phyloP scores from a whole-genome alignment of 176 grass and related monocot species.

The Poa annua region DNA sequence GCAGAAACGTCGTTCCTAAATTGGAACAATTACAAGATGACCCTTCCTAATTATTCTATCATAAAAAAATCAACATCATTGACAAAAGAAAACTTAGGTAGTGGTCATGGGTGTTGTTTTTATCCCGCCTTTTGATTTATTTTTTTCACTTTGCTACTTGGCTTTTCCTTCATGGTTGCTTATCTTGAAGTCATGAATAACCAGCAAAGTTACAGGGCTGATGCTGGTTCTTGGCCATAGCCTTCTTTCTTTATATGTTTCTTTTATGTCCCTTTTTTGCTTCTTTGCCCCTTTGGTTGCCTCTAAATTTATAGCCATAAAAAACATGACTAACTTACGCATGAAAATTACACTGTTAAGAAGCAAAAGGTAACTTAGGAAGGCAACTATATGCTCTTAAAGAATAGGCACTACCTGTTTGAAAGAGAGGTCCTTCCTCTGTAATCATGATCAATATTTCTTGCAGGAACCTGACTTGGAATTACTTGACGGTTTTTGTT shows the following conservation, averaged over 20 bases:
- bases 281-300: background rate
- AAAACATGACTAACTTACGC: background rate
- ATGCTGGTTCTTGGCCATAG: background rate
- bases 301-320: constrained; percentile 12
- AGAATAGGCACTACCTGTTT: constrained; percentile 58
- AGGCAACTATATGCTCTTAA: constrained; percentile 7
- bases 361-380: background rate
- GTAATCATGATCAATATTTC: constrained; percentile 56
- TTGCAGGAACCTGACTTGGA: constrained; percentile 50
- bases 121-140: background rate
- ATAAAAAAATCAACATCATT: background rate
- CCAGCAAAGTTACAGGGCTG: background rate
- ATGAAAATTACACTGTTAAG: constrained; percentile 6
- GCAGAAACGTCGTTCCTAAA: background rate
- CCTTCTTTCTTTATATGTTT: background rate
- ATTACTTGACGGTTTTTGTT: constrained; percentile 57
- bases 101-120: constrained; percentile 9
- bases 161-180: background rate
- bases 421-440: constrained; percentile 52
- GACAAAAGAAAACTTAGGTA: constrained; percentile 16
- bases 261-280: background rate
- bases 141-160: background rate
- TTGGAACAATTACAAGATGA: background rate
- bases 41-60: constrained; percentile 6
- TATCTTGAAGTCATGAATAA: background rate